Conservation (phyloP, 2,329 filamentous ascomycete genomes). For the Diaporthe longicolla region DNA sequence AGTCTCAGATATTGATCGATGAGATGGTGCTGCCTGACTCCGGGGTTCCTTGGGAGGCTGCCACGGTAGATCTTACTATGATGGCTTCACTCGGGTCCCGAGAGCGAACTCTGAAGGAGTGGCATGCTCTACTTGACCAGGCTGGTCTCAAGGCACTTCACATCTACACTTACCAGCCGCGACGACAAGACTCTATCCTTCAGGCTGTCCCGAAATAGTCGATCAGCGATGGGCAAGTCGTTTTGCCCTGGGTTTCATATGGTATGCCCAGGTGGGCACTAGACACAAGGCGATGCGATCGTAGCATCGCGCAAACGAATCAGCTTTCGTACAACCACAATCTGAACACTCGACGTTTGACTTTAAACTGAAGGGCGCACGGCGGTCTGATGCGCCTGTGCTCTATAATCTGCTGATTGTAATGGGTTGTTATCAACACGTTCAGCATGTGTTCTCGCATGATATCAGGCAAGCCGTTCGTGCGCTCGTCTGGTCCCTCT, state of each 20-base stretch:
- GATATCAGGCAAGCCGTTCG: neutral
- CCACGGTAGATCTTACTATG: conserved; percentile 56
- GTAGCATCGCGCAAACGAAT: too few species aligned
- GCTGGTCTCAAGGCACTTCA: conserved; percentile 43
- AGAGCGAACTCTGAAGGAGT: conserved; percentile 55
- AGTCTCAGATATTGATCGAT: conserved; percentile 58
- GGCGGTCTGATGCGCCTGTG: too few species aligned
- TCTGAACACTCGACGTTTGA: too few species aligned
- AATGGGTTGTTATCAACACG: too few species aligned
- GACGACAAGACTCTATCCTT: conserved; percentile 44
- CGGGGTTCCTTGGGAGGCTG: conserved; percentile 50
- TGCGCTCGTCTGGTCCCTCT: neutral
- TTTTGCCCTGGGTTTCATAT: too few species aligned
- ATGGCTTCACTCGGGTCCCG: conserved; percentile 51
- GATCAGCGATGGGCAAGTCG: too few species aligned
- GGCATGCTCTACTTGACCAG: conserved; percentile 48
- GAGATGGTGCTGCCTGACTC: conserved; percentile 58
- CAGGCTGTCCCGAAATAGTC: conserved; percentile 40
- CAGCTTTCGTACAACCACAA: too few species aligned
- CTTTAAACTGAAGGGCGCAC: too few species aligned
- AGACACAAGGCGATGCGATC: too few species aligned
- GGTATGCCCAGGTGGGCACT: neutral
- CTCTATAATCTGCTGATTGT: too few species aligned
- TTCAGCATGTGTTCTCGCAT: neutral
- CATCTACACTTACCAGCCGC: conserved; percentile 41